Evolutionary conservation across 2,329 filamentous ascomycete species (phyloP), one percentile per base, ranked within the genome.

Genomic region (Mollisia scopiformis): DNA sequence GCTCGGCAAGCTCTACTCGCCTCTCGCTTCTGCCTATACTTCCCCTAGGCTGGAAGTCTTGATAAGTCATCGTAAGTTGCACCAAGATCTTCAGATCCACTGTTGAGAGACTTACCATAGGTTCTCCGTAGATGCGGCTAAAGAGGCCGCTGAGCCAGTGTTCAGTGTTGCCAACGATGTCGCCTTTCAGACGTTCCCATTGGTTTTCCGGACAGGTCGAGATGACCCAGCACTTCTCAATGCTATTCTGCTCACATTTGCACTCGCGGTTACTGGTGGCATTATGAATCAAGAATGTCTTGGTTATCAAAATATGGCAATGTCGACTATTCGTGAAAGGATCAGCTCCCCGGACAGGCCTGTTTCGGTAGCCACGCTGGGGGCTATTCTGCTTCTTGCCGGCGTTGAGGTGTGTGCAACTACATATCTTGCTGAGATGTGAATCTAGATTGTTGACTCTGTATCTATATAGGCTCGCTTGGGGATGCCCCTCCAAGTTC

Each of bases 301-400:
- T 0, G 50, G 62, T 0, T 79, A 79, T 35, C 75, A 75, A 43
- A 68, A 64, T 16, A 60, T 74, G 16, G 71, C 75, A 0, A 58
- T 79, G 1, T 65, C 64, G 3, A 67, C 58, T 8, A 72, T 80
- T 55, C 72, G 77, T 3, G 31, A 71, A 30, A 75, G 67, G n/a
- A 75, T 80, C 66, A 64, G 56, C 25, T 73, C 60, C 10, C 58
- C 58, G 0, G 64, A 71, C 3, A 61, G 58, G 3, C 71, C 73
- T 33, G 64, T 70, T 13, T 74, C 76, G 0, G 74, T 74, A 54
- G 70, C 77, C 3, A 79, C 77, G 0, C 62, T 80, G 2, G 78
- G 76, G 0, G 73, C 78, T 0, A 80, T 80, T 61, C 19, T 80
- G 5, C 68, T 80, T 0, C 67, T 80, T 0, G 77, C 77, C 11